A percentile compares a stretch with the other conserved stretches of the same genome.
Evolutionary conservation across 164 flowering plant species (phyloP).

Genomic region (Magnolia kwangsiensis): DNA sequence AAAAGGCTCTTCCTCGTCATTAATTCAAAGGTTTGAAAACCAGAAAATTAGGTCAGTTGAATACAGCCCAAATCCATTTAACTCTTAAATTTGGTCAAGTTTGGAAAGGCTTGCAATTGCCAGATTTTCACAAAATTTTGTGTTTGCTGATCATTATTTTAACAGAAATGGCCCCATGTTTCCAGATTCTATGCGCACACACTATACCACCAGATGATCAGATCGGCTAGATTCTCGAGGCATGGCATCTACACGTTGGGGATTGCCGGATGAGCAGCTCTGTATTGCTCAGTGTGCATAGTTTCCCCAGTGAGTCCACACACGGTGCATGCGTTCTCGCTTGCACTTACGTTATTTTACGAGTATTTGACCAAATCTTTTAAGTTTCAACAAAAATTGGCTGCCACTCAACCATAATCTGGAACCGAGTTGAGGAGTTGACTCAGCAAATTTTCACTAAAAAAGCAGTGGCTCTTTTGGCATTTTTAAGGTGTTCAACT

Average conservation of each 20-base stretch:
- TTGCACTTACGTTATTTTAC: neutral
- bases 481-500: neutral
- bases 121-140: too few relatives aligned
- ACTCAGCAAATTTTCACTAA: neutral
- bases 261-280: neutral
- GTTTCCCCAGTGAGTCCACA: neutral
- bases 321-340: neutral
- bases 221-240: neutral
- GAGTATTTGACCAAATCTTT: neutral
- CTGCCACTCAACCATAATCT: neutral
- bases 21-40: too few relatives aligned
- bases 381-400: too few relatives aligned
- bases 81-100: too few relatives aligned
- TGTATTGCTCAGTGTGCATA: neutral
- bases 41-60: too few relatives aligned
- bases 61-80: too few relatives aligned
- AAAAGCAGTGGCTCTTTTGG: neutral
- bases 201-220: too few relatives aligned
- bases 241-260: neutral
- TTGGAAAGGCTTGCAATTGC: too few relatives aligned
- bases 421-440: neutral
- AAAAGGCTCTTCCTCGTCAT: too few relatives aligned
- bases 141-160: too few relatives aligned
- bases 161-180: too few relatives aligned
- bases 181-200: too few relatives aligned